These are phyloP conservation scores for Talaromyces adpressus DNA, from an alignment of 495 filamentous ascomycete genomes.

Conservation along the genomic window DNA sequence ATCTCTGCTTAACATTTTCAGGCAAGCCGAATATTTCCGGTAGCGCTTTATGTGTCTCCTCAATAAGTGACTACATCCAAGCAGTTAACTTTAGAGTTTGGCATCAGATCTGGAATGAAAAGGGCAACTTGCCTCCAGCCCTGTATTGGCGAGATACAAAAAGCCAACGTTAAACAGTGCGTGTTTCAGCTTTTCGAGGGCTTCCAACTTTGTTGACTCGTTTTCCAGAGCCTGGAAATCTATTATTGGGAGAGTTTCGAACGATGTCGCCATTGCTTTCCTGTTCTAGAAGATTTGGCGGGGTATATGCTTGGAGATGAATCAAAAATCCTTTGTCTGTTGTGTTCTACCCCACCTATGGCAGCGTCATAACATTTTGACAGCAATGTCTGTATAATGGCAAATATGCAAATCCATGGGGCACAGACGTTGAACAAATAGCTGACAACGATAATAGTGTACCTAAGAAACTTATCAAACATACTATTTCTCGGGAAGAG, in stretches of 20 bases:
- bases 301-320: background rate
- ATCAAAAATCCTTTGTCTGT: background rate
- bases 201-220: conserved; percentile 61
- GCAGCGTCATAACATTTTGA: background rate
- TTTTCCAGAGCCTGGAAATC: conserved; percentile 61
- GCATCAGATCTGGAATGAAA: background rate
- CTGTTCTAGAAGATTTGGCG: background rate
- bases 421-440: background rate
- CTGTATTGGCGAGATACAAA: conserved; percentile 82
- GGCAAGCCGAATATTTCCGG: conserved; percentile 77
- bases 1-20: conserved; percentile 63
- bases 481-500: background rate
- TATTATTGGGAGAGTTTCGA: conserved; percentile 70
- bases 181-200: conserved; percentile 63
- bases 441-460: no score
- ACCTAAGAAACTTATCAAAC: background rate
- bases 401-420: background rate
- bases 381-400: background rate
- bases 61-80: conserved; percentile 51
- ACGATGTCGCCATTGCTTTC: conserved; percentile 37
- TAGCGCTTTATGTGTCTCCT: conserved; percentile 61
- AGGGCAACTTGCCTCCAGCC: conserved; percentile 47
- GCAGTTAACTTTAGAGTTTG: background rate
- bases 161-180: conserved; percentile 89
- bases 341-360: background rate